Percentiles rank a stretch among this genome's conserved stretches.
Conservation (phyloP, 192 early-diverging fungal species). For the Entomortierella chlamydospora region DNA sequence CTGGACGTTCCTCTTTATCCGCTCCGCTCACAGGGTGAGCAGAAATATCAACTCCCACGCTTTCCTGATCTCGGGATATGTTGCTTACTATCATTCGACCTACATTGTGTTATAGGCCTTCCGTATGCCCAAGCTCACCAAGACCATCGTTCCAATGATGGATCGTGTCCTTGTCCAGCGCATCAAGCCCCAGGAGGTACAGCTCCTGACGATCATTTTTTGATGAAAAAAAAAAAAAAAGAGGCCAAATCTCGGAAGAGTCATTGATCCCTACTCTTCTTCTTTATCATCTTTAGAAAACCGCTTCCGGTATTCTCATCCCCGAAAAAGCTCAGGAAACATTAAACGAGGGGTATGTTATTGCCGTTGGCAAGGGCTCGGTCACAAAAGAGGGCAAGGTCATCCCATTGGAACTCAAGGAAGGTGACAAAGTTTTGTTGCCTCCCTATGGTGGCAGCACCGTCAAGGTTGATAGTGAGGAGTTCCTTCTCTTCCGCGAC, state of each 20-base stretch:
- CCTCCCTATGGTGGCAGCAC: constrained; percentile 94
- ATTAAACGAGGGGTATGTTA: constrained; percentile 95
- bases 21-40: too few relatives aligned
- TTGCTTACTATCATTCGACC: too few relatives aligned
- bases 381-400: constrained; percentile 84
- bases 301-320: constrained; percentile 94
- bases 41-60: too few relatives aligned
- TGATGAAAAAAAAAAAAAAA: too few relatives aligned
- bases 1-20: too few relatives aligned
- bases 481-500: constrained; percentile 93
- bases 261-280: background rate
- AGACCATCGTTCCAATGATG: constrained; percentile 95
- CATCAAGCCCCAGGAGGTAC: constrained; percentile 90
- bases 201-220: too few relatives aligned
- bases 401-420: constrained; percentile 82
- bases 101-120: too few relatives aligned
- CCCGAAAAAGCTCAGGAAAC: constrained; percentile 98
- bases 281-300: constrained; percentile 88
- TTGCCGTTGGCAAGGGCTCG: constrained; percentile 93
- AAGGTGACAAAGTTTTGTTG: constrained; percentile 95
- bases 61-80: too few relatives aligned
- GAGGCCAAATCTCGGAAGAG: background rate
- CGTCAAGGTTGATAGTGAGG: constrained; percentile 93
- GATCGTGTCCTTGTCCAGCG: constrained; percentile 99
- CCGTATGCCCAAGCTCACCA: constrained; percentile 59